A percentile compares a stretch with the other conserved stretches of the same genome.
These are phyloP conservation scores for Mortierella sp. DNA, from an alignment of 371 early-diverging fungal species.

Conservation along the genomic window DNA sequence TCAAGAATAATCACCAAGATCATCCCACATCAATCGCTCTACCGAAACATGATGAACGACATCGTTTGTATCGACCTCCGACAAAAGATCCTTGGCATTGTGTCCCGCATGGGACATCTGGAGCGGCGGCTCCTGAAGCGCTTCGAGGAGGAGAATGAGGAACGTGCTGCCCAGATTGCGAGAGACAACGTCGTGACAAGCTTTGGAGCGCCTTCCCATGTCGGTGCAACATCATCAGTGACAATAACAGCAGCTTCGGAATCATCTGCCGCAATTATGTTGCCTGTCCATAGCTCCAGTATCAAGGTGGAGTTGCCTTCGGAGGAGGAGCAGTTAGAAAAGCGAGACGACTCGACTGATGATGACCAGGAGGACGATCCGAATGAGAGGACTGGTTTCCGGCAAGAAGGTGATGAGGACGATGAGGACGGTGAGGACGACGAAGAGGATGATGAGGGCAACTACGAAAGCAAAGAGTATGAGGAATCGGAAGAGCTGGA, in stretches of 20 bases:
- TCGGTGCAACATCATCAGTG: too few relatives aligned
- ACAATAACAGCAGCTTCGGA: not conserved
- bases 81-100: conserved; percentile 38
- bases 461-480: not conserved
- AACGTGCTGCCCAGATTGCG: not conserved
- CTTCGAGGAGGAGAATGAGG: conserved; percentile 39
- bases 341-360: not conserved
- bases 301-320: conserved; percentile 1
- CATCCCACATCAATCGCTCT: conserved; percentile 39
- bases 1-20: conserved; percentile 48
- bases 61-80: conserved; percentile 53
- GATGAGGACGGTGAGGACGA: not conserved
- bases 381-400: not conserved
- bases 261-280: not conserved
- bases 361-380: conserved; percentile 1
- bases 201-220: too few relatives aligned
- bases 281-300: not conserved
- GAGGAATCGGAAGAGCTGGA: conserved; percentile 3
- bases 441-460: not conserved
- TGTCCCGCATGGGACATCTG: conserved; percentile 38
- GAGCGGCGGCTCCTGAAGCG: conserved; percentile 39
- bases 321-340: conserved; percentile 3
- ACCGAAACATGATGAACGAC: conserved; percentile 51
- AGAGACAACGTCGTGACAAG: not conserved
- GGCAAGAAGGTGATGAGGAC: not conserved